Base-by-base conservation (phyloP, 495 filamentous ascomycete genomes). In the Penicillium alfredii region DNA sequence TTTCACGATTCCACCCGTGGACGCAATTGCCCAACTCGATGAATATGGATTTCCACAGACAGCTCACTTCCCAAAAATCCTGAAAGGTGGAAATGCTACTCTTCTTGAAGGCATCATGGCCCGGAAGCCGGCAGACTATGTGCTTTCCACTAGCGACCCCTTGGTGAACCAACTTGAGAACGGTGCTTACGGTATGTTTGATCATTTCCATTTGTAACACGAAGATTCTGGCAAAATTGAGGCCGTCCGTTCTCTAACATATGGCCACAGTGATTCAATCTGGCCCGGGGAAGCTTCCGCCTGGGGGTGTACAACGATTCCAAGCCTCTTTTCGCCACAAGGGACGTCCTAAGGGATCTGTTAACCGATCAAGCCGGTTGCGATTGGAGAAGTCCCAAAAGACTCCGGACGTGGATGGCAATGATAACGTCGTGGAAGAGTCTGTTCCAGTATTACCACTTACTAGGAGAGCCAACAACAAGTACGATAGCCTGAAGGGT, bases 41-140 rank as follows among this genome's bases (percentile, higher is more conserved):
- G 51, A 70, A 22, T 66, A 76, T 53, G 78, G 78, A 5, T 68
- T 82, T 20, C 64, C 71, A 1, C 20, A 46, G 8, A 45, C 58
- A 13, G 39, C n/a, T n/a, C 49, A 12, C 40, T 60, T 4, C 40
- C 43, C 11, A 45, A 47, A 10, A 22, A 11, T 71, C 9, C 28
- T 67, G 17, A 64, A 56, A 30, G 54, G 67, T 27, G 71, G 71
- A 12, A 55, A 68, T 34, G 62, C 65, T 7, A 72, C 61, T 32
- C 55, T 79, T 8, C 50, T 54, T 3, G 68, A 77, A 32, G 71
- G 71, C 20, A 46, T 66, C 3, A 30, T 38, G 9, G 45, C 42
- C 14, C 49, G 33, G 28, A 61, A 61, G 10, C 59, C 62, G 3
- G 19, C 42, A 16, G 47, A 60, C 14, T 66, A 68, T 33, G 30